Evolutionary conservation across 176 grass and related monocot species (phyloP).

Genomic region (Musa itinerans): DNA sequence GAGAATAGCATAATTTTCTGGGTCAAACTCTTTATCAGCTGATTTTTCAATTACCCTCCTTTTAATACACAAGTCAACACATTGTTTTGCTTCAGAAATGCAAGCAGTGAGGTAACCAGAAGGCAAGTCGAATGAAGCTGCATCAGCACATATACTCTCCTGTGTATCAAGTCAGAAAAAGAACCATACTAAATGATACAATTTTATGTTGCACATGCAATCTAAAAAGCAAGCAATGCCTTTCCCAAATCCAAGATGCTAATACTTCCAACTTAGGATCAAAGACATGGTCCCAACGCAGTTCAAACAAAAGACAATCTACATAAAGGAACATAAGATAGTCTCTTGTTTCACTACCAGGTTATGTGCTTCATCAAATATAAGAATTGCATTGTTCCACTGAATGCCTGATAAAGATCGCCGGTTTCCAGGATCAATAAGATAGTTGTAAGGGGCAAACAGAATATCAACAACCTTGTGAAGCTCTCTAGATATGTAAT

Average conservation of each 20-base stretch:
- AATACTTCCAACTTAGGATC: neutral
- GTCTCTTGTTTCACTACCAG: conserved; percentile 34
- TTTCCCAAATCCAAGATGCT: neutral
- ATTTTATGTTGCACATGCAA: neutral
- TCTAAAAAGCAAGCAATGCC: neutral
- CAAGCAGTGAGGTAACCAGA: conserved; percentile 61
- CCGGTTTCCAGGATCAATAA: conserved; percentile 86
- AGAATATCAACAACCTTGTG: conserved; percentile 83
- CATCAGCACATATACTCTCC: conserved; percentile 97
- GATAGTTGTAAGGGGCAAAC: conserved; percentile 99
- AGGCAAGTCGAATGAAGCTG: conserved; percentile 88
- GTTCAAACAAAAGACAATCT: neutral
- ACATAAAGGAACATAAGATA: neutral
- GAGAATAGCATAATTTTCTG: conserved; percentile 97
- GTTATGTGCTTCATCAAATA: conserved; percentile 98
- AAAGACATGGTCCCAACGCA: neutral
- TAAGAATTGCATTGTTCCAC: conserved; percentile 79
- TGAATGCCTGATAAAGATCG: conserved; percentile 63
- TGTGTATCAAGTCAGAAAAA: conserved; percentile 30
- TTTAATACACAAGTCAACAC: conserved; percentile 60
- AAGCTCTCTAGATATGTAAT: conserved; percentile 87
- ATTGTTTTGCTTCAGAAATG: conserved; percentile 82
- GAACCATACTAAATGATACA: conserved; percentile 12
- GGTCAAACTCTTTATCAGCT: conserved; percentile 82
- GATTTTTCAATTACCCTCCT: conserved; percentile 61